A percentile compares a stretch with the other conserved stretches of the same genome.
Conservation (phyloP, 1,284 basidiomycete genomes). For the Leccinum griseonigrum region DNA sequence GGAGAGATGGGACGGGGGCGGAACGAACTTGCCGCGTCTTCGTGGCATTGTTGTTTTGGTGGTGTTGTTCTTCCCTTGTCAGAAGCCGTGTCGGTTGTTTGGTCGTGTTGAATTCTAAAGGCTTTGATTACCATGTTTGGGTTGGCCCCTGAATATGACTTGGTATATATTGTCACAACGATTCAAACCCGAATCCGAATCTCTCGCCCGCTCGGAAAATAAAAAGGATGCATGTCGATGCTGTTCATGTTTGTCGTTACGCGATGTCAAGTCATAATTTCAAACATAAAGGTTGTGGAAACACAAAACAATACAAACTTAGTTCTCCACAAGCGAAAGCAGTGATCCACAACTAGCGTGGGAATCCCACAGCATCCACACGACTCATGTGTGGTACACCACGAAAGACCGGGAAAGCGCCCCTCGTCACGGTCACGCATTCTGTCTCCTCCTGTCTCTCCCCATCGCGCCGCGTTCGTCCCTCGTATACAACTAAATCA, state of each 20-base stretch:
- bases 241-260: neutral
- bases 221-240: too few species aligned
- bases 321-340: neutral
- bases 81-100: neutral
- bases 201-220: neutral
- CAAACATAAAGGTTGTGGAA: neutral
- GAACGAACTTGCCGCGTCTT: conserved; percentile 43
- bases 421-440: neutral
- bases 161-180: too few species aligned
- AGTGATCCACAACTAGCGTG: neutral
- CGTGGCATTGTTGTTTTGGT: conserved; percentile 27
- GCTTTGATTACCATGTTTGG: conserved; percentile 8
- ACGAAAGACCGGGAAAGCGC: neutral
- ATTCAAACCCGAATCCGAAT: too few species aligned
- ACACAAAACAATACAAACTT: neutral
- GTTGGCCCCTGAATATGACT: neutral
- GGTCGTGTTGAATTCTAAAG: conserved; percentile 3
- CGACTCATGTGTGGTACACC: neutral
- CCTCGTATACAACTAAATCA: neutral
- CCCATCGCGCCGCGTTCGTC: neutral
- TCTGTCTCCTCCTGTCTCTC: too few species aligned
- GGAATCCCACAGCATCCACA: neutral
- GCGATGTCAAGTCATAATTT: neutral
- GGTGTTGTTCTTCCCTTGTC: neutral
- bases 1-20: conserved; percentile 55